Evolutionary conservation across 805 yeast species (phyloP).

Genomic region (Candida schatavii): DNA sequence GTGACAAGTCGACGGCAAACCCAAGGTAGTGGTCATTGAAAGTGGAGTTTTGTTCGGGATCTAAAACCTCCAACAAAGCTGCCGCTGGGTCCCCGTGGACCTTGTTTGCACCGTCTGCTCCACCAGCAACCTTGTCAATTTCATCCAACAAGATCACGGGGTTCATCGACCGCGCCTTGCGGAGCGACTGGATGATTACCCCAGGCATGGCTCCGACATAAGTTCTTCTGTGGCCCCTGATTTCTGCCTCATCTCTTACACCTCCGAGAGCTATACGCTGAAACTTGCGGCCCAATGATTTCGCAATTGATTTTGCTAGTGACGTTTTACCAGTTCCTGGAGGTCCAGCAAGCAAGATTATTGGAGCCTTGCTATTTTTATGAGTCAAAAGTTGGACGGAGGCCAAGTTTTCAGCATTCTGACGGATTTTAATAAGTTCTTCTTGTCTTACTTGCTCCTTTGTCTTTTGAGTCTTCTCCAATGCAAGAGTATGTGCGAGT

Average conservation of each 20-base stretch:
- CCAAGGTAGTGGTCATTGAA: conserved; percentile 84
- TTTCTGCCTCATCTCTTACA: conserved; percentile 82
- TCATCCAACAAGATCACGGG: conserved; percentile 85
- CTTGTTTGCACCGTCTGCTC: conserved; percentile 39
- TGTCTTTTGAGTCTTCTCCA: conserved; percentile 15
- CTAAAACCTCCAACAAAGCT: conserved; percentile 82
- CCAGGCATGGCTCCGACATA: conserved; percentile 95
- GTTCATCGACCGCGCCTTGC: conserved; percentile 74
- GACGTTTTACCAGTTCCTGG: conserved; percentile 95
- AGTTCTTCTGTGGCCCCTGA: conserved; percentile 87
- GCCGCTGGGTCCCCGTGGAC: conserved; percentile 87
- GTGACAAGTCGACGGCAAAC: conserved; percentile 80
- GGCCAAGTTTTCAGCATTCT: conserved; percentile 3
- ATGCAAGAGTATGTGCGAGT: conserved; percentile 22
- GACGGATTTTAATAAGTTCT: conserved; percentile 5
- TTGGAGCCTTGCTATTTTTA: conserved; percentile 58
- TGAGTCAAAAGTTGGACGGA: conserved; percentile 16
- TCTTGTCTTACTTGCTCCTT: conserved; percentile 8
- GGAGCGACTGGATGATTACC: conserved; percentile 66
- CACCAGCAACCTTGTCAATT: conserved; percentile 73
- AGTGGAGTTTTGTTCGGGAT: conserved; percentile 80
- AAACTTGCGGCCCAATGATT: conserved; percentile 67
- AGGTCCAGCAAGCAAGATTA: conserved; percentile 80
- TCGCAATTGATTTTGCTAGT: conserved; percentile 77
- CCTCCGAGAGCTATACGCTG: conserved; percentile 87